Base-by-base conservation (phyloP, 176 grass and related monocot species). In the Carex myosuroides region DNA sequence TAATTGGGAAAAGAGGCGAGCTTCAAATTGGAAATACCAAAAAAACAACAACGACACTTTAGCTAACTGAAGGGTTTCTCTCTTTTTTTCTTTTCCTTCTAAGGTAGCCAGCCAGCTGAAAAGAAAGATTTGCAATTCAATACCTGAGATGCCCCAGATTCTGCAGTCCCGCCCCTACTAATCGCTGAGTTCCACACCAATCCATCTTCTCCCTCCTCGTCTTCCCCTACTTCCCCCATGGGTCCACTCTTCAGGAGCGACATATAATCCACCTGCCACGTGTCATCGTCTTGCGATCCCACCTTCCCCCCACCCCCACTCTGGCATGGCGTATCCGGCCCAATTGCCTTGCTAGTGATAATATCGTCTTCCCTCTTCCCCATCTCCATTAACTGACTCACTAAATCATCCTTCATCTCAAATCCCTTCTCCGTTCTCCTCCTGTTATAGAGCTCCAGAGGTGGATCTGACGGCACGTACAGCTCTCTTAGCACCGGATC, bases 391-490 rank as follows among this genome's bases (percentile, higher is more conserved):
- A 83, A 67, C 62, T 83, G 80, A 67, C 80, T 83, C 37, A 83
- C n/a, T 5, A 83, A 67, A 67, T 65, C 62, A 50, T 83, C 80
- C 80, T 82, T 82, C 39, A 29, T 22, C 35, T 50, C 80, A 18
- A 30, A 14, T 17, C 80, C 24, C 22, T 65, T 83, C 61, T 52
- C 61, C 18, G 12, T 29, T 53, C 61, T 53, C 60, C 61, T 44
- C 39, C 61, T 66, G 14, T 20, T 78, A 22, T 18, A 32, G 3
- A 59, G 17, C 26, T 86, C 83, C 70, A 79, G 48, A 0, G 83
- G 86, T 6, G 84, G 82, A 69, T 69, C 87, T 22, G 84, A 86
- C 8, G 90, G 90, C 33, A 91, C 90, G 29, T 87, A 91, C 29
- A 88, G 84, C 16, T 91, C 90, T 18, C 62, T 84, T 21, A 81